These are phyloP conservation scores for Cubamyces sp. DNA, from an alignment of 768 basidiomycete genomes.

Conservation along the genomic window DNA sequence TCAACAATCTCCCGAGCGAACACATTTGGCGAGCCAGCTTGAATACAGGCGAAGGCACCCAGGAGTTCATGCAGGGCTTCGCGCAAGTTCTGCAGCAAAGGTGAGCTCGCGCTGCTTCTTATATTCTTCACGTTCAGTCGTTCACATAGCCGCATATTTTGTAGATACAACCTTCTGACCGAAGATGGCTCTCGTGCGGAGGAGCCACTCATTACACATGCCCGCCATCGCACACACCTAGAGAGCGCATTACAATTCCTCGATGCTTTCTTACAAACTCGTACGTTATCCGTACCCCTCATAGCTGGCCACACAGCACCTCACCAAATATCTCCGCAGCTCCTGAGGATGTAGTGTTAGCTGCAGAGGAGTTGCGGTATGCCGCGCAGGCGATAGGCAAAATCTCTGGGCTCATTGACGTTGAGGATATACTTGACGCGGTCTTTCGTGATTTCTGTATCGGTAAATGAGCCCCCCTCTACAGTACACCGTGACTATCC, in stretches of 20 bases:
- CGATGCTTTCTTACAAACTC: conserved; percentile 58
- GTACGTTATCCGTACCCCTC: conserved; percentile 33
- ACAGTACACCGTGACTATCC: neutral
- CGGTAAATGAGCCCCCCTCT: conserved; percentile 57
- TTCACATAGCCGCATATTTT: neutral
- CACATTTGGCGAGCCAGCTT: conserved; percentile 67
- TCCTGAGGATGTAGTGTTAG: conserved; percentile 74
- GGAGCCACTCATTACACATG: conserved; percentile 74
- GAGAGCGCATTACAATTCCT: conserved; percentile 65
- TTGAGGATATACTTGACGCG: conserved; percentile 82
- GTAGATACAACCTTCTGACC: conserved; percentile 20
- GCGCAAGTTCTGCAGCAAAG: conserved; percentile 51
- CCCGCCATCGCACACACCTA: conserved; percentile 79
- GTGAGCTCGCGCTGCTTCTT: conserved; percentile 38
- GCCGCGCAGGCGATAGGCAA: conserved; percentile 83
- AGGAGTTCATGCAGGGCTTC: conserved; percentile 63
- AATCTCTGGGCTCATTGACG: conserved; percentile 79
- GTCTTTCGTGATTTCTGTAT: conserved; percentile 90
- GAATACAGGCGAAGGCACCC: conserved; percentile 56
- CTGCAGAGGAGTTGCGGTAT: conserved; percentile 87
- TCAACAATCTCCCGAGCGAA: neutral
- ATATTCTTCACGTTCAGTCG: too few relatives aligned
- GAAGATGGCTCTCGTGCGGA: conserved; percentile 21
- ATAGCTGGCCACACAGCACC: neutral
- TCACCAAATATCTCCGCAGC: conserved; percentile 39